These are phyloP conservation scores for Physaria fendleri DNA, from an alignment of 345 rosid species.

Conservation along the genomic window DNA sequence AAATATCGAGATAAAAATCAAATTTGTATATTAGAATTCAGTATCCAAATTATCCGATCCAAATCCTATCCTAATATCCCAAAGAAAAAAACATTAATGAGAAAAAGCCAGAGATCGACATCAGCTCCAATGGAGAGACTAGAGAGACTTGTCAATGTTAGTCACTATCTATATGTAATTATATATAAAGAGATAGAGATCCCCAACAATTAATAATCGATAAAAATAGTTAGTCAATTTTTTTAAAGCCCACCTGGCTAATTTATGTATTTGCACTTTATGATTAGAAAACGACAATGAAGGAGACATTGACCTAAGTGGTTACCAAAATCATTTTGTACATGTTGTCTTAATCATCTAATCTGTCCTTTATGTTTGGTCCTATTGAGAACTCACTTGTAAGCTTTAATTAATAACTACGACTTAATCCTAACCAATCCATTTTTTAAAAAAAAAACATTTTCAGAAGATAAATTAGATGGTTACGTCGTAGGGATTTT, in stretches of 20 bases:
- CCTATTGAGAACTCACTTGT: not conserved
- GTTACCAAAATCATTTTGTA: constrained; percentile 17
- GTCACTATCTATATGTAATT: not conserved
- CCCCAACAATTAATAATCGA: not conserved
- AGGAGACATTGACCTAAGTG: constrained; percentile 21
- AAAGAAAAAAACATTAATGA: constrained; percentile 3
- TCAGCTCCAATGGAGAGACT: not conserved
- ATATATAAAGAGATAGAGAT: not conserved
- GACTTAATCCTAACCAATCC: not conserved
- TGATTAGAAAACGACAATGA: constrained; percentile 20
- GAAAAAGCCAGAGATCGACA: not conserved
- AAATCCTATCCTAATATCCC: too few species aligned
- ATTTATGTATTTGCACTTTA: not conserved
- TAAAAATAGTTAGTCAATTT: not conserved
- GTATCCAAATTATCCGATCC: too few species aligned
- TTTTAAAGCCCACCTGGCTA: not conserved
- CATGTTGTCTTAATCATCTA: constrained; percentile 8
- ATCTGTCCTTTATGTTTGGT: constrained; percentile 23
- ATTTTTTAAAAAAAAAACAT: not conserved
- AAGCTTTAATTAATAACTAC: not conserved
- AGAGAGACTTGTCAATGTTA: constrained; percentile 21
- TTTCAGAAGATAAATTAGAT: constrained; percentile 13
- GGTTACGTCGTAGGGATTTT: constrained; percentile 13
- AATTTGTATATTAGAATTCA: too few species aligned
- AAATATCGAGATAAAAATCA: too few species aligned